Conservation (phyloP, 2,329 filamentous ascomycete species). For the Xylariomycetidae sp. region DNA sequence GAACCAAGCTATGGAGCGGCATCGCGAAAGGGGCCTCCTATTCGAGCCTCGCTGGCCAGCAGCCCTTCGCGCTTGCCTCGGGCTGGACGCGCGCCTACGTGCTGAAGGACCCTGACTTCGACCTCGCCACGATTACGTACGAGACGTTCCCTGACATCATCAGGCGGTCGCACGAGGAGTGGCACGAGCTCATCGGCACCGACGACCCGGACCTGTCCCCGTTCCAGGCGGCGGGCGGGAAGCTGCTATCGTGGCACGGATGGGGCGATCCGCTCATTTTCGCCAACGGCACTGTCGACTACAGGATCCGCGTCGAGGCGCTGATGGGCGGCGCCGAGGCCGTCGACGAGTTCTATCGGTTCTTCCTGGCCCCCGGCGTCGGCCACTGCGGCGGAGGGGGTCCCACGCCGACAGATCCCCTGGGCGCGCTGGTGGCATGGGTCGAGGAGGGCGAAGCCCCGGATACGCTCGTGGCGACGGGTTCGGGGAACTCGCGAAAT, state of each 20-base stretch:
- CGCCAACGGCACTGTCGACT: constrained; percentile 6
- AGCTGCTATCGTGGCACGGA: constrained; percentile 10
- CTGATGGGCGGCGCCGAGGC: constrained; percentile 3
- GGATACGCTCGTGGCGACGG: not conserved
- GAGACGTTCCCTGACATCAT: constrained; percentile 3
- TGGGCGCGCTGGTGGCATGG: constrained; percentile 1
- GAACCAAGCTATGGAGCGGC: constrained; percentile 2
- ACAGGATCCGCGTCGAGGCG: constrained; percentile 4
- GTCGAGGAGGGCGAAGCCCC: not conserved
- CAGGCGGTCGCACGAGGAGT: constrained; percentile 1
- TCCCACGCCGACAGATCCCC: not conserved
- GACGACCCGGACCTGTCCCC: constrained; percentile 8
- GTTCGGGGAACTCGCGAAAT: not conserved
- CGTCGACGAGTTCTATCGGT: constrained; percentile 7
- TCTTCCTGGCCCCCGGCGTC: constrained; percentile 7
- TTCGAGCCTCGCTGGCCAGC: not conserved
- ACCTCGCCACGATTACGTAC: constrained; percentile 2
- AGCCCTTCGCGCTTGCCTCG: constrained; percentile 1
- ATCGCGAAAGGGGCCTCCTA: constrained; percentile 4
- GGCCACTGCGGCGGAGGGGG: constrained; percentile 8
- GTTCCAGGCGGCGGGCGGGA: constrained; percentile 7
- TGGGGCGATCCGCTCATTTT: constrained; percentile 5
- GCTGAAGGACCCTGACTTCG: constrained; percentile 2
- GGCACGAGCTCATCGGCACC: constrained; percentile 2
- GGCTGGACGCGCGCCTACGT: constrained; percentile 3